phyloP scores from a whole-genome alignment of 331 rosid species.

The Quercus phellos region DNA sequence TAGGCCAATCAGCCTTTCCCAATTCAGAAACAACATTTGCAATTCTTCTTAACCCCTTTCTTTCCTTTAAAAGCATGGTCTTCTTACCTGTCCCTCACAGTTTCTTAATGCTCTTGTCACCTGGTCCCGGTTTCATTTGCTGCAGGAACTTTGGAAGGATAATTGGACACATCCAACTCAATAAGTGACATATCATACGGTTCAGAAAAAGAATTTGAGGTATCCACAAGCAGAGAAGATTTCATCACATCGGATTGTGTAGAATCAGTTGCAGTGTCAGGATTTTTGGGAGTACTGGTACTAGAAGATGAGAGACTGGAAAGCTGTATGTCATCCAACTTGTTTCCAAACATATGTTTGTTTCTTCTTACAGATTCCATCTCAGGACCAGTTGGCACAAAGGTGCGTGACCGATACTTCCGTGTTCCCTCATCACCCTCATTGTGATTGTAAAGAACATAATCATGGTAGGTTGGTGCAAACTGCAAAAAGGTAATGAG shows the following conservation, averaged over 20 bases:
- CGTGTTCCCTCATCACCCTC: conserved; percentile 86
- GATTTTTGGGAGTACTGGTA: conserved; percentile 44
- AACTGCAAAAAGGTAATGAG: conserved; percentile 52
- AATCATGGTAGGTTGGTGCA: conserved; percentile 98
- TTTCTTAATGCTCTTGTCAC: conserved; percentile 27
- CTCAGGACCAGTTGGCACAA: conserved; percentile 96
- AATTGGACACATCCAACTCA: conserved; percentile 74
- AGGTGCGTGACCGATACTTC: conserved; percentile 91
- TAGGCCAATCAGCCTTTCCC: conserved; percentile 28
- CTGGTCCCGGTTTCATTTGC: conserved; percentile 47
- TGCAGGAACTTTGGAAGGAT: conserved; percentile 75
- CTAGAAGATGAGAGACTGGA: conserved; percentile 59
- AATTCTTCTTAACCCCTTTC: conserved; percentile 21
- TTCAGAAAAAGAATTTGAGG: conserved; percentile 42
- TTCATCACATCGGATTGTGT: conserved; percentile 40
- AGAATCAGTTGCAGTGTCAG: conserved; percentile 31
- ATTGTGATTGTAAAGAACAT: conserved; percentile 84
- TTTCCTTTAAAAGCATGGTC: conserved; percentile 13
- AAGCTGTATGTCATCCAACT: conserved; percentile 81
- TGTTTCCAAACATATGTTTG: conserved; percentile 61
- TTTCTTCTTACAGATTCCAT: conserved; percentile 84
- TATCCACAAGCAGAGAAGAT: conserved; percentile 81
- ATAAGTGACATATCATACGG: conserved; percentile 79
- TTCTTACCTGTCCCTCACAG: conserved; percentile 22
- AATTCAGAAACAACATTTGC: conserved; percentile 15